These are phyloP conservation scores for Botrytis tulipae DNA, from an alignment of 2,329 filamentous ascomycete species.

Conservation along the genomic window DNA sequence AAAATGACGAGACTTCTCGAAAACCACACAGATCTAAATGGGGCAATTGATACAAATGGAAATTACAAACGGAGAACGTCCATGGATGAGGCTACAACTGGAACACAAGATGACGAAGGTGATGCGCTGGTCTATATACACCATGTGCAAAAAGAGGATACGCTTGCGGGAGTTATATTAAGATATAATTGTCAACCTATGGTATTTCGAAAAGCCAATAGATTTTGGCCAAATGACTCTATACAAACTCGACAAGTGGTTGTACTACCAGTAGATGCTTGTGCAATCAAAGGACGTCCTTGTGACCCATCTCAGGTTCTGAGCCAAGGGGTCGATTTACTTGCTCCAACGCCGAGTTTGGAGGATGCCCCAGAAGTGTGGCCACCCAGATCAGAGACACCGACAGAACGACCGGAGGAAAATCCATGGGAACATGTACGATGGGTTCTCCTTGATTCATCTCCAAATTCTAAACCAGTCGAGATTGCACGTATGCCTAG, in stretches of 20 bases:
- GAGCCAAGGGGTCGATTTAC: conserved; percentile 48
- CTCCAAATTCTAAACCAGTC: conserved; percentile 60
- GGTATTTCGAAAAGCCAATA: conserved; percentile 80
- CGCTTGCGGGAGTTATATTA: conserved; percentile 85
- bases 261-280: conserved; percentile 84
- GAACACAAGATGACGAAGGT: conserved; percentile 54
- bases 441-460: conserved; percentile 79
- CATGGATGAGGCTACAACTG: conserved; percentile 30
- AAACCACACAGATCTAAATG: conserved; percentile 59
- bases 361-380: conserved; percentile 36
- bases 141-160: conserved; percentile 77
- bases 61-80: conserved; percentile 37
- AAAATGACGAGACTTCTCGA: conserved; percentile 60
- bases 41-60: conserved; percentile 49
- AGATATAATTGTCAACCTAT: conserved; percentile 85
- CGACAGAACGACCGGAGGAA: conserved; percentile 40
- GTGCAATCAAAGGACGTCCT: conserved; percentile 73
- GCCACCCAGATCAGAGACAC: conserved; percentile 31
- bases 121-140: conserved; percentile 90
- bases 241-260: conserved; percentile 81
- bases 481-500: conserved; percentile 84
- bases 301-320: conserved; percentile 49
- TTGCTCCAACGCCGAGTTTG: conserved; percentile 49
- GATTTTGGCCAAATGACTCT: conserved; percentile 91
- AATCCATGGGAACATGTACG: conserved; percentile 84